Evolutionary conservation across 441 rosid species (phyloP).

Genomic region (Isatis lusitanica): DNA sequence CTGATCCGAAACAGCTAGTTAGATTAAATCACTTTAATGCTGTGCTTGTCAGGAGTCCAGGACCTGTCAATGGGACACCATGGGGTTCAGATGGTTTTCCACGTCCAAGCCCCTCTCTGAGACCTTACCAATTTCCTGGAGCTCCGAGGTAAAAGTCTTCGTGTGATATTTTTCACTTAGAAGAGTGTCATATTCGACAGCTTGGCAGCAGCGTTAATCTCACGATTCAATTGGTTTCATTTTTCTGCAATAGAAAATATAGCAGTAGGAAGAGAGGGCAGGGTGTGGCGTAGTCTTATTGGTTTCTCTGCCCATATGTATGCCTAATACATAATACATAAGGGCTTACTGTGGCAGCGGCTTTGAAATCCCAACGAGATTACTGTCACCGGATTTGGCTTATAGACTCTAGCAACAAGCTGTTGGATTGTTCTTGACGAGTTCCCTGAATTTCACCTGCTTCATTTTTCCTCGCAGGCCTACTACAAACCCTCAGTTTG

Average conservation of each 20-base stretch:
- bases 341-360: slow-evolving; percentile 2
- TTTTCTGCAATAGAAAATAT: slow-evolving; percentile 15
- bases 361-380: slow-evolving; percentile 18
- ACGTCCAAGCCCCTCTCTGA: slow-evolving; percentile 39
- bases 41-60: slow-evolving; percentile 45
- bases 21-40: slow-evolving; percentile 21
- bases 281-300: slow-evolving; percentile 11
- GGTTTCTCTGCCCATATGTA: slow-evolving; percentile 13
- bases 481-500: slow-evolving; percentile 43
- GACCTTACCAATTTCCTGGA: slow-evolving; percentile 43
- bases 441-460: slow-evolving; percentile 17
- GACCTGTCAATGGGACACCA: slow-evolving; percentile 36
- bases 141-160: slow-evolving; percentile 35
- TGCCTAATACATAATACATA: neutral
- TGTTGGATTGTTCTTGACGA: slow-evolving; percentile 16
- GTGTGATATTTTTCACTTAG: neutral
- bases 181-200: slow-evolving; percentile 4
- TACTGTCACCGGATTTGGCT: slow-evolving; percentile 7
- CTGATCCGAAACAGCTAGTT: neutral
- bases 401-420: slow-evolving; percentile 20
- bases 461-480: slow-evolving; percentile 45
- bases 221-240: slow-evolving; percentile 26
- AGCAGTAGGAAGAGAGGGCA: slow-evolving; percentile 17
- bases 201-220: slow-evolving; percentile 11
- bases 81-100: slow-evolving; percentile 44